Percentiles rank a stretch among this genome's conserved stretches.
These are phyloP conservation scores for Vigna mungo DNA, from an alignment of 306 rosid genomes.

Conservation along the genomic window DNA sequence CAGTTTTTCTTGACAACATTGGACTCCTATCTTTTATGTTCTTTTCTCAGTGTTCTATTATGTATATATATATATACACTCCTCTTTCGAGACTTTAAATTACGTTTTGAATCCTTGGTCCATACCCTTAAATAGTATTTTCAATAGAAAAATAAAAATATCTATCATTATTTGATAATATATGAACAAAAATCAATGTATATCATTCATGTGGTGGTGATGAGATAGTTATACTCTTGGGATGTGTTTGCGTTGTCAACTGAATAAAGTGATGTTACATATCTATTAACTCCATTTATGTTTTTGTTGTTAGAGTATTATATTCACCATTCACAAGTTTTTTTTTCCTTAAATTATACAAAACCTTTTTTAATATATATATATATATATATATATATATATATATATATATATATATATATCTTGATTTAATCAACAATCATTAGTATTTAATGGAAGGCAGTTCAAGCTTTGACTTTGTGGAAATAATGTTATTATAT, in stretches of 20 bases:
- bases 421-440: conserved; percentile 5
- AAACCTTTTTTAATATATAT: no score
- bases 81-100: not conserved
- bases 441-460: not conserved
- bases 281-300: not conserved
- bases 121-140: no score
- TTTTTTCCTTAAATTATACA: no score
- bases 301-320: conserved; percentile 3
- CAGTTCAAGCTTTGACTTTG: conserved; percentile 11
- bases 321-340: not conserved
- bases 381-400: no score
- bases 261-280: conserved; percentile 4
- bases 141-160: no score
- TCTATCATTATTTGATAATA: no score
- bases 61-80: not conserved
- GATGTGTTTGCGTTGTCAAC: conserved; percentile 11
- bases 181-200: no score
- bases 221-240: not conserved
- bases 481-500: not conserved
- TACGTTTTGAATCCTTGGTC: no score
- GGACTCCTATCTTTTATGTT: conserved; percentile 2
- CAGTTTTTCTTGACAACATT: conserved; percentile 16
- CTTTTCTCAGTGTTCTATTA: not conserved
- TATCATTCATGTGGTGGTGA: not conserved
- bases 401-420: not conserved